Base-by-base conservation (phyloP, 106 monocot species). In the Acorus calamus region DNA sequence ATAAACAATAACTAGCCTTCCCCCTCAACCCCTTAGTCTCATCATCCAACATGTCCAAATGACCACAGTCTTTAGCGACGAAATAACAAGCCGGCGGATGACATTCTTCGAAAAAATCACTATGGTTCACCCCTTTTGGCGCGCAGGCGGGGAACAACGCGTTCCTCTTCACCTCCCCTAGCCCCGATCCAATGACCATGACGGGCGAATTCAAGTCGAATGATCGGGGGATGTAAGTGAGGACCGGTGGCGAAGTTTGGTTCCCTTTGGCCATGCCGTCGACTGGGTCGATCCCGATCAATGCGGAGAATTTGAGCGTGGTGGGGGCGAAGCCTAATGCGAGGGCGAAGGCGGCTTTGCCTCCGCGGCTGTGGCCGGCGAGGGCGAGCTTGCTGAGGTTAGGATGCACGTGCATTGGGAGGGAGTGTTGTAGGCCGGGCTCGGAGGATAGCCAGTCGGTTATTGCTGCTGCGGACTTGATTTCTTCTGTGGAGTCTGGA, bases 11-110 rank as follows among this genome's bases (percentile, higher is more conserved):
- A 2, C 79, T 81, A 3, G 69, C 56, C 57, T 70, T 77, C 55
- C 93, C 93, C 46, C 77, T 77, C 2, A 81, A 14, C 4, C 93
- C 93, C 44, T 64, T 70, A 0, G 93, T 89, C 47, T 81, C 84
- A 68, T 94, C 93, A 76, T 94, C 89, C 42, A 94, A 70, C 81
- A 89, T 74, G 56, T 89, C 93, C 60, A 74, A 5, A 60, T 94
- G 93, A 0, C 93, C 93, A 69, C 81, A 94, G 7, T 94, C 86
- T 65, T 64, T 71, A 0, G 84, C 93, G 14, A 86, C 81, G 50
- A 94, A 66, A 69, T 89, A 74, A 10, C 72, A 83, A 1, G 70
- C 60, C 6, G 89, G 89, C 8, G 85, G n/a, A 8, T 74, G 46
- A 57, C 86, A 83, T 53, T 94, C 93, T n/a, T 64, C 68, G 44